Evolutionary conservation across 1,284 basidiomycete species (phyloP).

Genomic region (Microbotryomycetes sp.): DNA sequence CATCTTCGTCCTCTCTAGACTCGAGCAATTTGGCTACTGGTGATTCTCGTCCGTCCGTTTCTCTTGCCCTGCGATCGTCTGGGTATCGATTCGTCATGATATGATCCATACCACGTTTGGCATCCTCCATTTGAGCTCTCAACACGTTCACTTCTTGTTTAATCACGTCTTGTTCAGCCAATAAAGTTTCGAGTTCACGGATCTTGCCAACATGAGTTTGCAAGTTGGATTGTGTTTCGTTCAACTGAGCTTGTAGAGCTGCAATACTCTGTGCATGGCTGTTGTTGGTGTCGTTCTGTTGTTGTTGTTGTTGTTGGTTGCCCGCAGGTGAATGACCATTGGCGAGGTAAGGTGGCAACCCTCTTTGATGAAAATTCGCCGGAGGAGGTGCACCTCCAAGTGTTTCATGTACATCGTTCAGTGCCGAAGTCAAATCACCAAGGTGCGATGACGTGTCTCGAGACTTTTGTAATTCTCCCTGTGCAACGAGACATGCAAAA

Average conservation of each 20-base stretch:
- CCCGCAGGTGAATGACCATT: background rate
- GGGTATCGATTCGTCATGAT: background rate
- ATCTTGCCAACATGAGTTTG: slow-evolving; percentile 78
- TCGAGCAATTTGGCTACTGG: slow-evolving; percentile 31
- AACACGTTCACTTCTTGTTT: slow-evolving; percentile 64
- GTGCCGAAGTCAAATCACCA: slow-evolving; percentile 66
- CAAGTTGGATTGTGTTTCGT: slow-evolving; percentile 75
- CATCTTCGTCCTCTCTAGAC: slow-evolving; percentile 34
- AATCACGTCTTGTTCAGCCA: slow-evolving; percentile 75
- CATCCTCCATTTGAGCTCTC: slow-evolving; percentile 42
- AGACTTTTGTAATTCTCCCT: slow-evolving; percentile 88
- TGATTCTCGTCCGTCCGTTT: slow-evolving; percentile 20
- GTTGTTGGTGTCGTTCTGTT: slow-evolving; percentile 10
- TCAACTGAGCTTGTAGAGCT: slow-evolving; percentile 72
- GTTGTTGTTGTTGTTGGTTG: background rate
- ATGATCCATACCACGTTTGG: slow-evolving; percentile 33
- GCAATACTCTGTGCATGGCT: slow-evolving; percentile 47
- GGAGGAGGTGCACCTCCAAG: slow-evolving; percentile 62
- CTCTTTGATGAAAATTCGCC: slow-evolving; percentile 2
- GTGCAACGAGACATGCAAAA: slow-evolving; percentile 34
- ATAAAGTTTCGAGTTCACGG: slow-evolving; percentile 68
- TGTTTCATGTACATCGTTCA: slow-evolving; percentile 88
- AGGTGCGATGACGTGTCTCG: slow-evolving; percentile 89
- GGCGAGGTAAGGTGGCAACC: background rate
- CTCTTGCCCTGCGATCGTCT: background rate